phyloP scores from a whole-genome alignment of 2,329 filamentous ascomycete species.

The Diplodia mutila region DNA sequence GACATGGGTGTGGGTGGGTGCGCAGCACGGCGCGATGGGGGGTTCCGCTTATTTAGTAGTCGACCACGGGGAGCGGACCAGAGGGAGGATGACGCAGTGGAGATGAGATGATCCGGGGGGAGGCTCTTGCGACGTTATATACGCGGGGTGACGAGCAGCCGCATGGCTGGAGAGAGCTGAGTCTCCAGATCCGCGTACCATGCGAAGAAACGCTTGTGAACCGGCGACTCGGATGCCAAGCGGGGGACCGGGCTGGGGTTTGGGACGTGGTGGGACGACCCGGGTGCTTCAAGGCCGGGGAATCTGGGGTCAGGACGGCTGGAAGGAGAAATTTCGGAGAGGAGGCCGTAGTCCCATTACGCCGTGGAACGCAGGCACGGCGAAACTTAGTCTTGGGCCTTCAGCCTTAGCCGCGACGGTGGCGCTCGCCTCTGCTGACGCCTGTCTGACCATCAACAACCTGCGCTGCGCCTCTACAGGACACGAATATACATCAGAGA shows the following conservation, averaged over 20 bases:
- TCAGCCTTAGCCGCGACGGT: conserved; percentile 9
- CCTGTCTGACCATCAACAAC: background rate
- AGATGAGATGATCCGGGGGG: background rate
- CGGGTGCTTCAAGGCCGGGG: background rate
- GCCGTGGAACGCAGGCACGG: conserved; percentile 8
- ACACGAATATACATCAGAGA: background rate
- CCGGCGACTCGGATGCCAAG: conserved; percentile 4
- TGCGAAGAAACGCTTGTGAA: background rate
- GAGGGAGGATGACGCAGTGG: conserved; percentile 9
- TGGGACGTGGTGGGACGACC: background rate
- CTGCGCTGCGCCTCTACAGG: background rate
- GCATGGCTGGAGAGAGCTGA: background rate
- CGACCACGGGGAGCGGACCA: background rate
- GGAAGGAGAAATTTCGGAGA: conserved; percentile 19
- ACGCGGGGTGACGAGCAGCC: background rate
- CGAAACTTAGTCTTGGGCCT: background rate
- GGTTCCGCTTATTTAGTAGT: background rate
- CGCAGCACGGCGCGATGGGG: background rate
- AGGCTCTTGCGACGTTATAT: conserved; percentile 7
- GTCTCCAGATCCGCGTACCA: conserved; percentile 1
- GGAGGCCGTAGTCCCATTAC: background rate
- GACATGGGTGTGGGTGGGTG: background rate
- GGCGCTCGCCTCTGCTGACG: conserved; percentile 9
- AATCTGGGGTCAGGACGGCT: background rate
- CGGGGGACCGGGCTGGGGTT: background rate